Conservation (phyloP, 164 flowering plant species). For the Tetrastigma voinierianum region DNA sequence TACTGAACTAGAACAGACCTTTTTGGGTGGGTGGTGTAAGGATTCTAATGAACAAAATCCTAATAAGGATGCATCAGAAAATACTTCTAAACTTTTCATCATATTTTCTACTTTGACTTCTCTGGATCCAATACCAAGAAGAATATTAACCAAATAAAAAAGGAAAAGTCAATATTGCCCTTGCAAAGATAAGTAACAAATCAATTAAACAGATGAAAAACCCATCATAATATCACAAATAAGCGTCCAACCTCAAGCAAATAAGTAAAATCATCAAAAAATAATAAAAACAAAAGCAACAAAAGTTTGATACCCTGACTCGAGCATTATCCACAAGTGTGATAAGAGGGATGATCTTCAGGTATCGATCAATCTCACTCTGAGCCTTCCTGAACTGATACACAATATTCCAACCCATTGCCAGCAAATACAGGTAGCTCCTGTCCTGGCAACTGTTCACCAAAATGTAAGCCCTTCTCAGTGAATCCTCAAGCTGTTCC, state of each 20-base stretch:
- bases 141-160: too few relatives aligned
- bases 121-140: too few relatives aligned
- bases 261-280: not conserved
- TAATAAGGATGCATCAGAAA: too few relatives aligned
- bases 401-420: slow-evolving; percentile 98
- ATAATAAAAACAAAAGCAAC: not conserved
- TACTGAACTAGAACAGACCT: too few relatives aligned
- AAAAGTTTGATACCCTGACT: slow-evolving; percentile 61
- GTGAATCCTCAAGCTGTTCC: slow-evolving; percentile 91
- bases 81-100: too few relatives aligned
- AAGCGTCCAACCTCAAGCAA: not conserved
- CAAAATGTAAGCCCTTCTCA: slow-evolving; percentile 79
- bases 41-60: too few relatives aligned
- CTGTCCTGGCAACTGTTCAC: slow-evolving; percentile 91
- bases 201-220: too few relatives aligned
- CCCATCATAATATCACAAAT: too few relatives aligned
- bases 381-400: slow-evolving; percentile 92
- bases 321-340: slow-evolving; percentile 90
- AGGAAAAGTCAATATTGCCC: too few relatives aligned
- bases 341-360: slow-evolving; percentile 82
- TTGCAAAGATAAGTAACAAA: too few relatives aligned
- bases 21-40: too few relatives aligned
- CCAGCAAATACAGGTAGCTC: slow-evolving; percentile 84
- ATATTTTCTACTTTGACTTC: too few relatives aligned
- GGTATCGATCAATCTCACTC: slow-evolving; percentile 83